Evolutionary conservation across 1,284 basidiomycete species (phyloP).

Genomic region (Afroboletus lepidellus): DNA sequence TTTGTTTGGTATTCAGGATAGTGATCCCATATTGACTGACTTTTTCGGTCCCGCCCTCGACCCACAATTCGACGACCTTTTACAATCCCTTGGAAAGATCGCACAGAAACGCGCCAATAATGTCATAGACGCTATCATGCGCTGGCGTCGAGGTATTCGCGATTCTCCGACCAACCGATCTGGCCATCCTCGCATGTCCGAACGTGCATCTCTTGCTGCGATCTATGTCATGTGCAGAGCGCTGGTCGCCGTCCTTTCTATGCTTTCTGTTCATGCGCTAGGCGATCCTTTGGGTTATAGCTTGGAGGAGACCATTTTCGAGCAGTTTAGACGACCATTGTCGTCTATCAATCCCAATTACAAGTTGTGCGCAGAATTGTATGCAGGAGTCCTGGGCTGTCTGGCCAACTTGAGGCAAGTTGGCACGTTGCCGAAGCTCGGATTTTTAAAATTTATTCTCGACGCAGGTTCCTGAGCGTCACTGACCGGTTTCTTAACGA

Average conservation of each 20-base stretch:
- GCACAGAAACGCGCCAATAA: conserved; percentile 82
- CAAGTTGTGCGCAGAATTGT: conserved; percentile 76
- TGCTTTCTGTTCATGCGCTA: conserved; percentile 71
- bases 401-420: conserved; percentile 73
- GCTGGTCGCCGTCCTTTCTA: conserved; percentile 73
- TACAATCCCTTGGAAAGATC: conserved; percentile 83
- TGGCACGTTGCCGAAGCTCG: not conserved
- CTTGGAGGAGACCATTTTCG: conserved; percentile 84
- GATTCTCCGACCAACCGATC: conserved; percentile 56
- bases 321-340: conserved; percentile 74
- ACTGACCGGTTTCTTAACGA: conserved; percentile 85
- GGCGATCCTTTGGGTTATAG: conserved; percentile 75
- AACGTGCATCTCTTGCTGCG: conserved; percentile 78
- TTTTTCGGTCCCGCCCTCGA: conserved; percentile 74
- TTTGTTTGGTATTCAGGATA: conserved; percentile 47
- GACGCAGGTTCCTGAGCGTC: conserved; percentile 75
- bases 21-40: conserved; percentile 63
- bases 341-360: conserved; percentile 69
- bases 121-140: conserved; percentile 84
- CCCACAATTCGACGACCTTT: conserved; percentile 74
- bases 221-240: conserved; percentile 89
- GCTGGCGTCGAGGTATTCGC: conserved; percentile 81
- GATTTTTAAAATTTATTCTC: conserved; percentile 1
- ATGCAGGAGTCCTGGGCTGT: conserved; percentile 79
- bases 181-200: conserved; percentile 43